Conservation (phyloP, 177 flowering plant genomes). For the Vitis hybrid region DNA sequence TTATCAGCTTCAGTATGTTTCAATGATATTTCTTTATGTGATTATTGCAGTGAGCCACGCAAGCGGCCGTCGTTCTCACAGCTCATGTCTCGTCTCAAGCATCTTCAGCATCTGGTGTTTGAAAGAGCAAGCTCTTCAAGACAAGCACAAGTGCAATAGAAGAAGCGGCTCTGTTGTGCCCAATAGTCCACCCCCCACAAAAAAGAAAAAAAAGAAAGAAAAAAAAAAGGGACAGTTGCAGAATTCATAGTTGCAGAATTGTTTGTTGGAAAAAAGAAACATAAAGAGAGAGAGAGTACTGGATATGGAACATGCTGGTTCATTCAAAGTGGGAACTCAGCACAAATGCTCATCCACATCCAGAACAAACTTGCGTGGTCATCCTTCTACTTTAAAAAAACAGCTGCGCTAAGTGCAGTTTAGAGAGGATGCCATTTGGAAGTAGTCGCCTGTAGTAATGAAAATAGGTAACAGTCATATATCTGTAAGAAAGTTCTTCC, state of each 20-base stretch:
- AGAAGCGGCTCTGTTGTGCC: background rate
- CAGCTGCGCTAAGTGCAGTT: slow-evolving; percentile 29
- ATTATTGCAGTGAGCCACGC: slow-evolving; percentile 72
- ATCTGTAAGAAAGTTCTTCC: slow-evolving; percentile 14
- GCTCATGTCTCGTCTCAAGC: slow-evolving; percentile 70
- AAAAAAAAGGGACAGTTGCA: slow-evolving; percentile 40
- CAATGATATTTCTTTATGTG: background rate
- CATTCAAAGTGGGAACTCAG: slow-evolving; percentile 58
- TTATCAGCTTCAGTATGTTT: background rate
- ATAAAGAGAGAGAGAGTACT: slow-evolving; percentile 1
- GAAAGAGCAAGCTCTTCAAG: slow-evolving; percentile 25
- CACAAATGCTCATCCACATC: slow-evolving; percentile 26
- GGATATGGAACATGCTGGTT: slow-evolving; percentile 50
- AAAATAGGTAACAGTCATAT: slow-evolving; percentile 7
- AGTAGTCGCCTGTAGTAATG: slow-evolving; percentile 3
- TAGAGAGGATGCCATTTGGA: slow-evolving; percentile 22
- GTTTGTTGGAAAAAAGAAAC: slow-evolving; percentile 13
- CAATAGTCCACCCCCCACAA: too few relatives aligned
- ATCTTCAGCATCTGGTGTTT: slow-evolving; percentile 46
- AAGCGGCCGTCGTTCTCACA: slow-evolving; percentile 77
- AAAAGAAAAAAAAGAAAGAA: too few relatives aligned
- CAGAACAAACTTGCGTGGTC: slow-evolving; percentile 14
- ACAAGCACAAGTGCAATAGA: slow-evolving; percentile 5
- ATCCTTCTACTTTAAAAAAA: slow-evolving; percentile 8
- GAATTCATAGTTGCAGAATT: slow-evolving; percentile 16